Base-by-base conservation (phyloP, 2,329 filamentous ascomycete genomes). In the Thelonectria olida region DNA sequence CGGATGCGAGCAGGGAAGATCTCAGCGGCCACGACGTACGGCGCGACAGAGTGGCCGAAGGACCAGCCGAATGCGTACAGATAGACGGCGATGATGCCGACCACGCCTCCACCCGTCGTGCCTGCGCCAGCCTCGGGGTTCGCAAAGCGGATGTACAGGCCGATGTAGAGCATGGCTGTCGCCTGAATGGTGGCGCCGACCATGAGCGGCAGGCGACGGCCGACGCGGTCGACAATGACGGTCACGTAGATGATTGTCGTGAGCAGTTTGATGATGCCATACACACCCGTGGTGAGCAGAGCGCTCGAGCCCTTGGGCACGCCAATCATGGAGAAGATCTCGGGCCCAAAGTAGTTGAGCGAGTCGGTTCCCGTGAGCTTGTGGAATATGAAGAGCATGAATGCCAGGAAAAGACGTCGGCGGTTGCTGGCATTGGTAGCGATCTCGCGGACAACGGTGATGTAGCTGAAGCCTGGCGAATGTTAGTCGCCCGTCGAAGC, bases 191-290 rank as follows among this genome's bases (percentile, higher is more conserved):
- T 31, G 7, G 69, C 67, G 7, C 69, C 68, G 25, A 67, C 51
- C 41, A 73, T 61, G 53, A 75, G 54, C 39, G 73, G 69, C 52
- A 68, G 72, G 15, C 71, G 66, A 22, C 65, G 68, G n/a, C 76
- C 67, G 31, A 76, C 62, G 39, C 74, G 61, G 54, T 76, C 58
- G 27, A 74, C 61, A 63, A 76, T 55, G 67, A 77, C 69, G 42
- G 81, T 58, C 6, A 70, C 71, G 58, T 69, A 72, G 47, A 69
- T 38, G 17, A 72, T 54, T 5, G 67, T 66, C 9, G 69, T 62
- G 31, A 62, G 60, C 20, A 73, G 44, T 61, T 73, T 69, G 55
- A 69, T 65, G 28, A 69, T 50, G 28, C 67, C 67, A 25, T 66
- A 67, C n/a, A 69, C 63, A 41, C 59, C 71, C 49, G 64, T 72